Evolutionary conservation across 352 stramenopile genomes (phyloP).

Genomic region (Globisporangium acanthophoron): DNA sequence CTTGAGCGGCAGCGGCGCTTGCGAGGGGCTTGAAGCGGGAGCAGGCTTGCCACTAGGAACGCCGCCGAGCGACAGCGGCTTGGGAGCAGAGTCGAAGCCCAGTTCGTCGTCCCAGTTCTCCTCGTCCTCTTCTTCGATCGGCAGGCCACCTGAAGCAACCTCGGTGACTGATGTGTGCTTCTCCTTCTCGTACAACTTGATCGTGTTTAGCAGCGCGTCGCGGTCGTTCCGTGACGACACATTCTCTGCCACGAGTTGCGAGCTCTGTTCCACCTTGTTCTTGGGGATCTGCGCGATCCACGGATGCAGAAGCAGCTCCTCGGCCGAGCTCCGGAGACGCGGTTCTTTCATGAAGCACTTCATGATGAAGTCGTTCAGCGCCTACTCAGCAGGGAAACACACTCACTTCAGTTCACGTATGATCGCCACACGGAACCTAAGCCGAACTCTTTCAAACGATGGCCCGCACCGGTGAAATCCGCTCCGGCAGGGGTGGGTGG

Average conservation of each 20-base stretch:
- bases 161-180: conserved; percentile 12
- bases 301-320: conserved; percentile 83
- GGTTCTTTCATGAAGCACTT: conserved; percentile 93
- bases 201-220: conserved; percentile 80
- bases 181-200: conserved; percentile 76
- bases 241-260: conserved; percentile 67
- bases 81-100: conserved; percentile 39
- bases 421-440: background rate
- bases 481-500: conserved; percentile 85
- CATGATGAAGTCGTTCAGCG: conserved; percentile 90
- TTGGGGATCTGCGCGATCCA: conserved; percentile 89
- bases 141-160: background rate
- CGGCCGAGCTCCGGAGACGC: conserved; percentile 63
- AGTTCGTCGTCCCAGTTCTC: conserved; percentile 88
- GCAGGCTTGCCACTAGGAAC: background rate
- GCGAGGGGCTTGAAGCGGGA: background rate
- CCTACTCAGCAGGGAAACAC: conserved; percentile 21
- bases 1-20: conserved; percentile 2
- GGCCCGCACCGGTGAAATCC: conserved; percentile 67
- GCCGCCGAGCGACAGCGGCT: conserved; percentile 18
- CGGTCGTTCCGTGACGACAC: conserved; percentile 75
- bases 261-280: conserved; percentile 86
- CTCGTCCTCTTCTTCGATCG: conserved; percentile 20
- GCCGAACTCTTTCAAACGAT: background rate
- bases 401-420: background rate